Evolutionary conservation across 1,284 basidiomycete genomes (phyloP).

Genomic region (Rhodotorula sp.): DNA sequence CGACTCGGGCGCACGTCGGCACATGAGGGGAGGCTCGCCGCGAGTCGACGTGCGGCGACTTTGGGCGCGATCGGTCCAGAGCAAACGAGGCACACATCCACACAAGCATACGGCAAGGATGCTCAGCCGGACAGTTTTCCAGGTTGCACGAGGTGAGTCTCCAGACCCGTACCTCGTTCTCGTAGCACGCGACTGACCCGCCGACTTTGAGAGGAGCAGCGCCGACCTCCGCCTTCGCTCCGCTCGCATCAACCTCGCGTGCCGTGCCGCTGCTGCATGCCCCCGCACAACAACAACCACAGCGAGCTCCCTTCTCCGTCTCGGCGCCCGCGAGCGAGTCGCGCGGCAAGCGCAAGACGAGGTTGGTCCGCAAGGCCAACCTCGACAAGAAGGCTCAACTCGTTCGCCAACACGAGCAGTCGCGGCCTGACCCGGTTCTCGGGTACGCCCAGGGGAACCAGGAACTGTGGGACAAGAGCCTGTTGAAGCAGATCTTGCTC

Average conservation of each 20-base stretch:
- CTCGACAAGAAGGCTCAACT: slow-evolving; percentile 46
- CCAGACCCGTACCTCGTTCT: neutral
- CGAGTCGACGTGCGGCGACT: no score
- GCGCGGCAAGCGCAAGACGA: slow-evolving; percentile 39
- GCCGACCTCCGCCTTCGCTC: slow-evolving; percentile 3
- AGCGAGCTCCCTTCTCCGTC: slow-evolving; percentile 25
- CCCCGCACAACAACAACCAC: neutral
- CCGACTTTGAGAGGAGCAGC: neutral
- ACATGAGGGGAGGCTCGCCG: no score
- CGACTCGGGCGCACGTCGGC: no score
- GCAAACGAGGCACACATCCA: no score
- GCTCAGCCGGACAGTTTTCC: slow-evolving; percentile 4
- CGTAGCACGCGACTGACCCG: slow-evolving; percentile 8
- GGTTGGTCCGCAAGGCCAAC: slow-evolving; percentile 46
- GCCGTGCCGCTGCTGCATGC: neutral
- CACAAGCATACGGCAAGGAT: neutral
- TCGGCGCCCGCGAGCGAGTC: slow-evolving; percentile 17
- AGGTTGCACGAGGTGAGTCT: slow-evolving; percentile 7
- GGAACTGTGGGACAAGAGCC: slow-evolving; percentile 59
- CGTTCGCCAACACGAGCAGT: slow-evolving; percentile 46
- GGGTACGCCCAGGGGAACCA: slow-evolving; percentile 65
- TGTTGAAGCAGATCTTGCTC: slow-evolving; percentile 64
- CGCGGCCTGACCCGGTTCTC: slow-evolving; percentile 65
- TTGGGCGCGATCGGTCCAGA: no score
- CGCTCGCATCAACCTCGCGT: slow-evolving; percentile 3